phyloP scores from a whole-genome alignment of 179 eudicot species.

The Corrigiola litoralis region DNA sequence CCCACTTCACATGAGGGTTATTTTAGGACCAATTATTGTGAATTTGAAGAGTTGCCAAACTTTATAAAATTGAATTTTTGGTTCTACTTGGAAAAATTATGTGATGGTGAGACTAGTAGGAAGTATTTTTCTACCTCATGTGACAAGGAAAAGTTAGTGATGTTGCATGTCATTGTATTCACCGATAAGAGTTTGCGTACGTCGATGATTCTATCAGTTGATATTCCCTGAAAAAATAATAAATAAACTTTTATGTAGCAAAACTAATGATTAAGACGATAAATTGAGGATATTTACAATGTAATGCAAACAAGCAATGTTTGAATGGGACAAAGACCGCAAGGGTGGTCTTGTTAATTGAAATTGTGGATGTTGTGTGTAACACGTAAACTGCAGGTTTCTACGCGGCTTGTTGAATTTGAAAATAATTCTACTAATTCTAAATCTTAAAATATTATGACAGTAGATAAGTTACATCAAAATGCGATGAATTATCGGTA shows the following conservation, averaged over 20 bases:
- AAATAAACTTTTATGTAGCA: not conserved
- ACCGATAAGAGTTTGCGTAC: constrained; percentile 71
- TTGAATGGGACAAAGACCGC: constrained; percentile 5
- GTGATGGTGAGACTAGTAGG: not conserved
- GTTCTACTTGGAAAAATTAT: not conserved
- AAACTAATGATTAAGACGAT: not conserved
- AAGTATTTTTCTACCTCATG: constrained; percentile 61
- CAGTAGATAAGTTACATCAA: not conserved
- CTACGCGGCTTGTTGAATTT: not conserved
- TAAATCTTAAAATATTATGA: not conserved
- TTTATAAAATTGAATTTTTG: not conserved
- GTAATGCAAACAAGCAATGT: constrained; percentile 5
- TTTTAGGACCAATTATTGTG: too few species aligned
- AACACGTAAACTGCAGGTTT: constrained; percentile 13
- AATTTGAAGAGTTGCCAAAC: not conserved
- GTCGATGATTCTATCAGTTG: constrained; percentile 86
- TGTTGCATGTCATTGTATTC: constrained; percentile 57
- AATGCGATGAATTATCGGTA: not conserved
- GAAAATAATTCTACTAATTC: not conserved
- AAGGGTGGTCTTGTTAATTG: not conserved
- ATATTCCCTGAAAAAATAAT: constrained; percentile 64
- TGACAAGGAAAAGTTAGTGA: constrained; percentile 76
- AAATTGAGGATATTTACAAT: not conserved
- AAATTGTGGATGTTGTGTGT: not conserved
- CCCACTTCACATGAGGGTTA: not conserved